Percentiles rank a stretch among this genome's conserved stretches.
These are phyloP conservation scores for Acanthamoeba lenticulata DNA, from an alignment of 208 protist species.

Conservation along the genomic window DNA sequence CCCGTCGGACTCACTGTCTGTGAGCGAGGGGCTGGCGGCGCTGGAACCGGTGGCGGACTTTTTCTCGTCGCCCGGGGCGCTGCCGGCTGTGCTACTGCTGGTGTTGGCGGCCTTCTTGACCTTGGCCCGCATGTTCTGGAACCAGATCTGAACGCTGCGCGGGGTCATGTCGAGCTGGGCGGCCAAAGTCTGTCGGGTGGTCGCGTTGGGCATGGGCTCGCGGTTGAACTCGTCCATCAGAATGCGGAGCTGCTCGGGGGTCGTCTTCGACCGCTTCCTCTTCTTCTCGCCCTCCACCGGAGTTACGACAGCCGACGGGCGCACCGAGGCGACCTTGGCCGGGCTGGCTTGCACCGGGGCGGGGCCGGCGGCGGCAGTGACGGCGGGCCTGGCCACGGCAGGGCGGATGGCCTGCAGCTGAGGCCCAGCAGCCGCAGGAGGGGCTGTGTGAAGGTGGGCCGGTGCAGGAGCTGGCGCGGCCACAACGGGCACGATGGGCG, in stretches of 20 bases:
- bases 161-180: slow-evolving; percentile 20
- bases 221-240: slow-evolving; percentile 53
- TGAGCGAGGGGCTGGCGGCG: background rate
- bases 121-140: slow-evolving; percentile 61
- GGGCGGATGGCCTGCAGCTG: slow-evolving; percentile 15
- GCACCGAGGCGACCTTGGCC: background rate
- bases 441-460: background rate
- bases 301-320: too few species aligned
- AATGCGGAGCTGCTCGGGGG: slow-evolving; percentile 3
- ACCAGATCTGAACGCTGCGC: slow-evolving; percentile 37
- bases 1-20: slow-evolving; percentile 3
- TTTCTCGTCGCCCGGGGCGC: background rate
- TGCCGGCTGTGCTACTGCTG: background rate
- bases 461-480: background rate
- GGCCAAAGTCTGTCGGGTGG: slow-evolving; percentile 18
- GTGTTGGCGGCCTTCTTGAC: slow-evolving; percentile 18
- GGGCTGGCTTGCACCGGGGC: too few species aligned
- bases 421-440: background rate
- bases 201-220: slow-evolving; percentile 47
- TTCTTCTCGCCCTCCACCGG: slow-evolving; percentile 52
- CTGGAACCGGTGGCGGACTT: background rate
- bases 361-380: background rate
- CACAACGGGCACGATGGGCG: background rate
- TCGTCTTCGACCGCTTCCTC: slow-evolving; percentile 43
- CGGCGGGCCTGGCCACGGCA: background rate